Evolutionary conservation across 2,329 filamentous ascomycete species (phyloP), one percentile per base, ranked within the genome.

Genomic region (Trichoderma citrinoviride): DNA sequence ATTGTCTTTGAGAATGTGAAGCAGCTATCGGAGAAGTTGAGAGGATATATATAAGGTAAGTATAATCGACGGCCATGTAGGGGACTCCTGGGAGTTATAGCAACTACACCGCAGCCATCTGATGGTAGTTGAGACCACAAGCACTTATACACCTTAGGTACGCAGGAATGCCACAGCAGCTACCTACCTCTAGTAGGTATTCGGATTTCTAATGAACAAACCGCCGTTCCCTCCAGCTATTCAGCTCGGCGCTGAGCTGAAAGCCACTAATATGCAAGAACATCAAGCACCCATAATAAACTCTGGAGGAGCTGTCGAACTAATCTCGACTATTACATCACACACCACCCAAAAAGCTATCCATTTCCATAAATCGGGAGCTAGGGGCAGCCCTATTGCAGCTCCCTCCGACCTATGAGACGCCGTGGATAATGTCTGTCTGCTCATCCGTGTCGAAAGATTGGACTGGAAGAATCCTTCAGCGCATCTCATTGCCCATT

Each of bases 311-410:
- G 25, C 23, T 55, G 12, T 15, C 33, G 12, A 21, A 15, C 12
- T 56, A 56, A 23, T 7, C 53, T 49, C 56, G n/a, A 14, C 49
- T 3, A 62, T 62, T 62, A 62, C 60, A 62, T 62, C 60, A 62
- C 47, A 23, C 37, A 53, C 7, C n/a, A 19, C 23, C n/a, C 47
- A 61, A 7, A 41, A 27, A 41, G 49, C 44, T 15, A 50, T 41
- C 17, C n/a, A 15, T 17, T 23, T 19, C 23, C 21, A 23, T 46
- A 5, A 15, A 41, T 49, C 21, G 23, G 47, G 37, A 44, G 40
- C 47, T 53, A 61, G 56, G 27, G 23, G 10, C 27, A 1, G 37
- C 40, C 40, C 46, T 47, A 27, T 10, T 14, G 33, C 33, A 14
- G 7, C 6, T 29, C 19, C 44, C 27, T 41, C 23, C 7, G 37